These are phyloP conservation scores for Cadophora luteo-olivacea DNA, from an alignment of 2,329 filamentous ascomycete species.

Conservation along the genomic window DNA sequence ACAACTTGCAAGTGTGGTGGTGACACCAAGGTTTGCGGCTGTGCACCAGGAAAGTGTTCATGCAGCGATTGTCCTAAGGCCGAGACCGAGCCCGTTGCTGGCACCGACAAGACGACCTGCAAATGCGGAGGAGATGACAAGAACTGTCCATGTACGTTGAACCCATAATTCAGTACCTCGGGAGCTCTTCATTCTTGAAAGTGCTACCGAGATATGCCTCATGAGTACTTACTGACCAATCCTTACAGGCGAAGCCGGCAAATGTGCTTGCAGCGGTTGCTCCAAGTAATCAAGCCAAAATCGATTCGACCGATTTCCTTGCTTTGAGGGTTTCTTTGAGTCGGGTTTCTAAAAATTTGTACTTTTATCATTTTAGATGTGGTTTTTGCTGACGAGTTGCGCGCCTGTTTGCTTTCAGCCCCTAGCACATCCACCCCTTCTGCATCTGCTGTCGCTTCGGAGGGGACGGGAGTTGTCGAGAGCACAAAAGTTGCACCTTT, in stretches of 20 bases:
- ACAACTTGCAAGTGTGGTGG: conserved; percentile 50
- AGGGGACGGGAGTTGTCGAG: conserved; percentile 35
- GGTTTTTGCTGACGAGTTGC: conserved; percentile 34
- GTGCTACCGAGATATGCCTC: too few relatives aligned
- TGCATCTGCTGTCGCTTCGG: conserved; percentile 33
- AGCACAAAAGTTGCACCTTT: conserved; percentile 41
- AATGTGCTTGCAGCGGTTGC: conserved; percentile 47
- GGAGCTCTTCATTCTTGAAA: too few relatives aligned
- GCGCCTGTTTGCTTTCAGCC: conserved; percentile 33
- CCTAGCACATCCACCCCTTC: conserved; percentile 29
- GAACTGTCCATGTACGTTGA: conserved; percentile 43
- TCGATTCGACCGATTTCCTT: conserved; percentile 24
- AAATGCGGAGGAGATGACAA: conserved; percentile 46
- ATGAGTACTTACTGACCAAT: too few relatives aligned
- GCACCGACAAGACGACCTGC: conserved; percentile 49
- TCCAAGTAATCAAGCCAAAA: conserved; percentile 31
- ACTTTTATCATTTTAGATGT: conserved; percentile 31
- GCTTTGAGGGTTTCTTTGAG: background rate
- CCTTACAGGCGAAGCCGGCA: conserved; percentile 40
- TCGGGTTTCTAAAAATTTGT: conserved; percentile 22
- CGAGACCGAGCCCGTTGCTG: conserved; percentile 48
- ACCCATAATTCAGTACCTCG: too few relatives aligned
- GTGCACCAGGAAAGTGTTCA: conserved; percentile 48
- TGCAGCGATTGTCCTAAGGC: conserved; percentile 48
- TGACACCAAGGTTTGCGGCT: conserved; percentile 46